Percentiles rank a stretch among this genome's conserved stretches.
Evolutionary conservation across 768 basidiomycete genomes (phyloP).

Genomic region (Hemileccinum impolitum): DNA sequence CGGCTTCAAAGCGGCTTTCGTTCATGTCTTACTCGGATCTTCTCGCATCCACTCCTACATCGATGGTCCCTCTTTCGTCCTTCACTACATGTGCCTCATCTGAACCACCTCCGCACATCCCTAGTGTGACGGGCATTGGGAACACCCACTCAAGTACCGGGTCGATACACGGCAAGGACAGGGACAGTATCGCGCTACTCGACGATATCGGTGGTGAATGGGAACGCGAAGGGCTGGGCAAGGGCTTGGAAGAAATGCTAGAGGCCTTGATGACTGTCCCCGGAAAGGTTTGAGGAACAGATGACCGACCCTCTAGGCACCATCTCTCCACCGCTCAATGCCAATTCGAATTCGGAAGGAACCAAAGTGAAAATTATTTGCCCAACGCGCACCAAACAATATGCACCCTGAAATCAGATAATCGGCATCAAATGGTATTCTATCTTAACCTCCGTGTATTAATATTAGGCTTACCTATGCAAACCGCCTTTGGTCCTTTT

Average conservation of each 20-base stretch:
- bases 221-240: conserved; percentile 81
- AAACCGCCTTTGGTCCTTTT: conserved; percentile 5
- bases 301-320: neutral
- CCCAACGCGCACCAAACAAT: conserved; percentile 4
- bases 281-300: conserved; percentile 19
- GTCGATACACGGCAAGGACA: conserved; percentile 30
- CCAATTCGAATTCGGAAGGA: neutral
- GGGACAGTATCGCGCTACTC: conserved; percentile 43
- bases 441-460: conserved; percentile 27
- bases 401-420: conserved; percentile 13
- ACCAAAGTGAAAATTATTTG: neutral
- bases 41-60: conserved; percentile 70
- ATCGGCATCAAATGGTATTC: conserved; percentile 6
- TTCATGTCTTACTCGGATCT: conserved; percentile 90
- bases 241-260: conserved; percentile 78
- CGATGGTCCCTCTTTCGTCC: conserved; percentile 66
- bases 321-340: neutral
- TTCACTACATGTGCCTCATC: conserved; percentile 61
- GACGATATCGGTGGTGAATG: conserved; percentile 81
- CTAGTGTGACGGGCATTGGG: conserved; percentile 49
- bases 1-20: conserved; percentile 66
- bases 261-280: conserved; percentile 49
- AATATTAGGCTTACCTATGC: conserved; percentile 21
- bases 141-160: conserved; percentile 26
- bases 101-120: conserved; percentile 74